Evolutionary conservation across 495 filamentous ascomycete species (phyloP).

Genomic region (Daldinia bambusicola): DNA sequence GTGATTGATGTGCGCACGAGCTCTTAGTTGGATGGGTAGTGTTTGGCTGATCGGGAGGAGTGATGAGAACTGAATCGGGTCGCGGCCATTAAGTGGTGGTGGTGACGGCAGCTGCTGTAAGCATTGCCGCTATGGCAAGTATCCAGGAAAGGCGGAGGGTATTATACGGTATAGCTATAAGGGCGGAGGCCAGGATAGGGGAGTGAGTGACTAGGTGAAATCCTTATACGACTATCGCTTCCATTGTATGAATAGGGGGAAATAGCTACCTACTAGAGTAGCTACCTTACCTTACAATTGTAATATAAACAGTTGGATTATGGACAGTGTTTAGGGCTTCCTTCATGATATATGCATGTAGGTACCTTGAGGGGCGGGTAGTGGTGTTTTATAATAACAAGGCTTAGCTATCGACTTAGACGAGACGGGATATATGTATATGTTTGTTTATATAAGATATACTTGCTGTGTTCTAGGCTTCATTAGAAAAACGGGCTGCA

Average conservation of each 20-base stretch:
- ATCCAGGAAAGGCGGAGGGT: not conserved
- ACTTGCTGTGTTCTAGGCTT: no score
- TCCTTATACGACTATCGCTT: slow-evolving; percentile 31
- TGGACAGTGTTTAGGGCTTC: no score
- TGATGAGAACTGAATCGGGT: not conserved
- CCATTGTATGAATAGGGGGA: slow-evolving; percentile 5
- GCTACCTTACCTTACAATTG: slow-evolving; percentile 4
- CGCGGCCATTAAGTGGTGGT: slow-evolving; percentile 8
- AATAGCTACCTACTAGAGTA: not conserved
- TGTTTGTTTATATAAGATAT: no score
- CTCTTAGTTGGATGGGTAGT: not conserved
- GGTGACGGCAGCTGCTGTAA: not conserved
- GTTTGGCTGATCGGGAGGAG: not conserved
- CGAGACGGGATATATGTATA: not conserved
- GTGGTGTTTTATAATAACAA: no score
- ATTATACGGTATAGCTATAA: not conserved
- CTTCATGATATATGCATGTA: no score
- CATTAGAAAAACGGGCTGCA: no score
- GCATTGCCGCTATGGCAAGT: not conserved
- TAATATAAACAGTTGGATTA: slow-evolving; percentile 13
- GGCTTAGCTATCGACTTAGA: no score
- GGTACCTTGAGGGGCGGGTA: no score
- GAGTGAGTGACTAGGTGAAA: not conserved
- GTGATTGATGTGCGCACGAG: slow-evolving; percentile 5
- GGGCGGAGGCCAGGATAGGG: not conserved